Base-by-base conservation (phyloP, 202 grass and related monocot species). In the Setaria italica region DNA sequence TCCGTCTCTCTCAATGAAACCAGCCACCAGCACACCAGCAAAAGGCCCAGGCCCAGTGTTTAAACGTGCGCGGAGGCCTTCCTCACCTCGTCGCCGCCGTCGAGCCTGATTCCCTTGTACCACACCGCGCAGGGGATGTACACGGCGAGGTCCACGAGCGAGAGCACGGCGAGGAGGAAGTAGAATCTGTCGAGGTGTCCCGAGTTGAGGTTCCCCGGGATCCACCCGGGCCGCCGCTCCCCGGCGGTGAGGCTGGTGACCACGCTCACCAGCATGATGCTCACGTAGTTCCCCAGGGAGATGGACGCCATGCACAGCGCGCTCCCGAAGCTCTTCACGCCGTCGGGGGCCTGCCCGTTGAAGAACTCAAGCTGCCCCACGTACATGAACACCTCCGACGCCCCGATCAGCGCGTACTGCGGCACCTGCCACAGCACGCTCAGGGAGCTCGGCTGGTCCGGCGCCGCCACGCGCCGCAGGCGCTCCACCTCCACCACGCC, bases 311-410 rank as follows among this genome's bases (percentile, higher is more conserved):
- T 97, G 88, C 94, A 94, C 35, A 94, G 62, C 37, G 94, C 86
- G 89, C 94, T 94, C 3, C 94, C 94, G 70, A 97, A 92, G 89
- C 94, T 97, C 90, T 97, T 97, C 10, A 97, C 87, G 33, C 94
- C 94, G 48, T 94, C 91, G 15, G 94, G 94, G 4, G 91, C 90
- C 86, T 94, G 91, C 3, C 87, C 89, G 30, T 91, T 97, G 87
- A 97, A 97, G 87, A 97, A 97, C 62, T 97, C 94, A 8, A 97
- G 87, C 80, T 94, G 94, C 1, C 94, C 94, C 1, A 97, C 94
- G 55, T 97, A 97, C 94, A 97, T 97, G 87, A 94, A 97, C 64
- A 94, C 94, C 87, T 97, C 94, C 33, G 94, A 94, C 6, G 89
- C 91, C n/a, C 94, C 94, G 45, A 94, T 97, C 75, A 94, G 72